Conservation (phyloP, 139 green algal species). For the Auxenochlorella pyrenoidosa region DNA sequence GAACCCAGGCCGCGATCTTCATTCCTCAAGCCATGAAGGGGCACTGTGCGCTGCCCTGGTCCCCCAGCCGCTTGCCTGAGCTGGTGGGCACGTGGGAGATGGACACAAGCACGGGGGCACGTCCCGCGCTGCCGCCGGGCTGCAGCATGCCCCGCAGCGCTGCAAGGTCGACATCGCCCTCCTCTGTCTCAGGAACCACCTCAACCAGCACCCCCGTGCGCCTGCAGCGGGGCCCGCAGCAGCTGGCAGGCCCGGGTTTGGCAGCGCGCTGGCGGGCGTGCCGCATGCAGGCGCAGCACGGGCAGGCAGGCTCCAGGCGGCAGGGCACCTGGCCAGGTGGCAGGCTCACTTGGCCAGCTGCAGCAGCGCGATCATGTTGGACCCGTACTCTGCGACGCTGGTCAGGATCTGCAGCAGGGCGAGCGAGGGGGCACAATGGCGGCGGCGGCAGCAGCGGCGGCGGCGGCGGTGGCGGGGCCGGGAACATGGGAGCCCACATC, state of each 20-base stretch:
- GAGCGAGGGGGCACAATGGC: background rate
- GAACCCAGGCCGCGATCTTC: too few relatives aligned
- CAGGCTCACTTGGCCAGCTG: conserved; percentile 45
- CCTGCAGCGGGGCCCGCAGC: background rate
- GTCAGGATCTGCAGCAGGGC: conserved; percentile 54
- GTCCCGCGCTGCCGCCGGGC: background rate
- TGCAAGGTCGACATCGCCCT: conserved; percentile 57
- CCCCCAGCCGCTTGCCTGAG: conserved; percentile 40
- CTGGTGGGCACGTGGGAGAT: conserved; percentile 77
- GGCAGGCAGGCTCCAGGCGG: too few relatives aligned
- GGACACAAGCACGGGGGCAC: conserved; percentile 57
- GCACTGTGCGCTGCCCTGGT: too few relatives aligned
- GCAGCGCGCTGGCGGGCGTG: conserved; percentile 18
- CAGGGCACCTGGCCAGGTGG: too few relatives aligned
- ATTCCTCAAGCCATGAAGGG: too few relatives aligned
- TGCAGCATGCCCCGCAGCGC: conserved; percentile 45
- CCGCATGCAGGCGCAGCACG: background rate
- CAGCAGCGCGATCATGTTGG: conserved; percentile 73
- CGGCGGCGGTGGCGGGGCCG: too few relatives aligned
- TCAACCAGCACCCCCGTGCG: conserved; percentile 53
- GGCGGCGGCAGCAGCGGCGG: background rate
- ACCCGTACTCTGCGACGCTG: conserved; percentile 70
- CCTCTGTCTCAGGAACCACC: conserved; percentile 62
- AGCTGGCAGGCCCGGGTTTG: too few relatives aligned
- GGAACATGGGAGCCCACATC: too few relatives aligned